These are phyloP conservation scores for Epichloe typhina DNA, from an alignment of 2,329 filamentous ascomycete species.

Conservation along the genomic window DNA sequence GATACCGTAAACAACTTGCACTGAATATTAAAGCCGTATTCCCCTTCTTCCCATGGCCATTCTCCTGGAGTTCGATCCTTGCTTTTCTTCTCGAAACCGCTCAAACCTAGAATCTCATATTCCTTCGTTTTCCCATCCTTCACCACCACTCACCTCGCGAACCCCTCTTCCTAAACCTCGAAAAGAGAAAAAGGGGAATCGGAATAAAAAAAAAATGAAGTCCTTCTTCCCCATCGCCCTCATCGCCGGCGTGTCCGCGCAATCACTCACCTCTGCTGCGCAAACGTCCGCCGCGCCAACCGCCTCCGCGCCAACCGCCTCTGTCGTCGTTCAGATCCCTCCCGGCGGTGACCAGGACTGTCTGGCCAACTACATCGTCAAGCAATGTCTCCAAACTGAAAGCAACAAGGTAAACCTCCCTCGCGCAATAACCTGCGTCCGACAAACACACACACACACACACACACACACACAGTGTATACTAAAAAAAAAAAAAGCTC, in stretches of 20 bases:
- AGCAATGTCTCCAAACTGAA: slow-evolving; percentile 28
- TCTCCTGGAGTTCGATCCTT: fast-evolving
- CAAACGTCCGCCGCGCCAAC: background rate
- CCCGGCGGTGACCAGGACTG: slow-evolving; percentile 16
- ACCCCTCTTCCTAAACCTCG: no score
- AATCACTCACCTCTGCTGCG: slow-evolving; percentile 6
- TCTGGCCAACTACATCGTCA: slow-evolving; percentile 33
- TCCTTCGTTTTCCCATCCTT: no score
- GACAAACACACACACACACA: background rate
- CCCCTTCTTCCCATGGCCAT: no score
- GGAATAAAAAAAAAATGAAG: slow-evolving; percentile 27
- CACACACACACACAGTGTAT: no score
- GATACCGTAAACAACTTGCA: no score
- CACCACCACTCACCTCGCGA: no score
- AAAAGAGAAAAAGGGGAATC: no score
- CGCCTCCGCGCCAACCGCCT: background rate
- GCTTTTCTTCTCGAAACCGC: no score
- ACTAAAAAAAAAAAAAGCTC: slow-evolving; percentile 11
- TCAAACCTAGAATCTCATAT: no score
- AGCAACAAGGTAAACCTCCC: slow-evolving; percentile 18
- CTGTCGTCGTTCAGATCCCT: background rate
- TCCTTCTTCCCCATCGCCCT: slow-evolving; percentile 27
- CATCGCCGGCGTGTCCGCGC: slow-evolving; percentile 21
- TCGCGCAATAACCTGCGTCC: background rate
- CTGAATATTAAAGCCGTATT: no score